These are phyloP conservation scores for Verruconis gallopava DNA, from an alignment of 2,329 filamentous ascomycete genomes.

Conservation along the genomic window DNA sequence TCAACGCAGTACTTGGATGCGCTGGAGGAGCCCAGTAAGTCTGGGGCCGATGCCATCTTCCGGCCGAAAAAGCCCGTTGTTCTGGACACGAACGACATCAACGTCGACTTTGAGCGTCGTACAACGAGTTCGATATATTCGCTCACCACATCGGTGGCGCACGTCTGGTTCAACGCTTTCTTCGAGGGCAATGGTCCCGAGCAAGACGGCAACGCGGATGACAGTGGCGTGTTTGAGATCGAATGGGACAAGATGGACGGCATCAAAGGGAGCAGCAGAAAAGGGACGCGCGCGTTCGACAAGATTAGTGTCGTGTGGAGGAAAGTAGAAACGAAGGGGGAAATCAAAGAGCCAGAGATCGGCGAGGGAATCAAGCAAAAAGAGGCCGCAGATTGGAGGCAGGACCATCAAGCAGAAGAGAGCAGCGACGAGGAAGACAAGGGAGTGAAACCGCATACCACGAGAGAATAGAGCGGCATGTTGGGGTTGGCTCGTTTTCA, in stretches of 20 bases:
- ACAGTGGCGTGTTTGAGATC: slow-evolving; percentile 58
- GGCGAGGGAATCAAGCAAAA: slow-evolving; percentile 60
- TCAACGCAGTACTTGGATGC: not conserved
- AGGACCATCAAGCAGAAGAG: slow-evolving; percentile 27
- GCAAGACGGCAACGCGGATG: slow-evolving; percentile 50
- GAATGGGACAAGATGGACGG: slow-evolving; percentile 80
- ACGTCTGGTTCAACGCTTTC: slow-evolving; percentile 93
- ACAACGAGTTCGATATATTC: slow-evolving; percentile 39
- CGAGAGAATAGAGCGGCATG: not conserved
- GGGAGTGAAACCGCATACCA: not conserved
- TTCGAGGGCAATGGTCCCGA: slow-evolving; percentile 77
- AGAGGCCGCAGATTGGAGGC: slow-evolving; percentile 62
- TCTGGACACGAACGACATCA: slow-evolving; percentile 72
- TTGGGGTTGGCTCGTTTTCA: too few relatives aligned
- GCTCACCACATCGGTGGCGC: slow-evolving; percentile 84
- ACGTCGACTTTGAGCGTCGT: slow-evolving; percentile 77
- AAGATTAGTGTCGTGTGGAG: slow-evolving; percentile 78
- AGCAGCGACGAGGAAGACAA: slow-evolving; percentile 19
- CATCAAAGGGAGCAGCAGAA: slow-evolving; percentile 76
- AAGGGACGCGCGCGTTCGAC: slow-evolving; percentile 73
- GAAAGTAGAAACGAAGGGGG: slow-evolving; percentile 19
- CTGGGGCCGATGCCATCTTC: slow-evolving; percentile 56
- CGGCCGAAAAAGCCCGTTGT: slow-evolving; percentile 55
- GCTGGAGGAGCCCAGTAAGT: not conserved
- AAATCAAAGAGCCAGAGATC: slow-evolving; percentile 49